phyloP scores from a whole-genome alignment of 1,284 basidiomycete genomes.

The Thecaphora frezii region DNA sequence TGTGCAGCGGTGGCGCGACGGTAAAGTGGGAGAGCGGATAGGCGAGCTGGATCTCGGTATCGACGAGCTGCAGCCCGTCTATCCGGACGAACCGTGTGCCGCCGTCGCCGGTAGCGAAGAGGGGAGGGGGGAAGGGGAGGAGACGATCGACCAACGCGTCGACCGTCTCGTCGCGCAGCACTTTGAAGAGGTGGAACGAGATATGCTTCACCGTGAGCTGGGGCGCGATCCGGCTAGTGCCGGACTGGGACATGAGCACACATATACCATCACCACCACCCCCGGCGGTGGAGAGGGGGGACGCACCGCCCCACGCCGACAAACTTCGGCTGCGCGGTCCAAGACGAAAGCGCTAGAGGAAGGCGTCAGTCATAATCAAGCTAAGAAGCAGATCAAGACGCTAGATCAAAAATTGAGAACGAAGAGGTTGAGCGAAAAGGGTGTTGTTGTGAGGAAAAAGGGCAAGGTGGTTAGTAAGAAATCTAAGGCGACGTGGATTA shows the following conservation, averaged over 20 bases:
- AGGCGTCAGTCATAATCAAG: constrained; percentile 19
- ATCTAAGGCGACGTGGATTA: no score
- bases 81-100: constrained; percentile 3
- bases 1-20: constrained; percentile 47
- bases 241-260: not conserved
- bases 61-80: constrained; percentile 3
- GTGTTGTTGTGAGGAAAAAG: no score
- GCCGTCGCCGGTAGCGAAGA: not conserved
- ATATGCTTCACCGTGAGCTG: not conserved
- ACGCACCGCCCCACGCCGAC: not conserved
- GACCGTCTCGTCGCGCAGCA: not conserved
- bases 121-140: not conserved
- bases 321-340: not conserved
- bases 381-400: constrained; percentile 17
- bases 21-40: constrained; percentile 30
- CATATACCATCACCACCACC: not conserved
- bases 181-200: not conserved
- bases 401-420: constrained; percentile 10
- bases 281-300: not conserved
- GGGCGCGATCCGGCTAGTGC: no score
- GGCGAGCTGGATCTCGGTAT: constrained; percentile 51
- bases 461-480: no score
- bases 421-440: constrained; percentile 21
- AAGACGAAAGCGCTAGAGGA: not conserved
- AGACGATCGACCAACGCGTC: not conserved